Base-by-base conservation (phyloP, 2,329 filamentous ascomycete species). In the Claviceps maximensis region DNA sequence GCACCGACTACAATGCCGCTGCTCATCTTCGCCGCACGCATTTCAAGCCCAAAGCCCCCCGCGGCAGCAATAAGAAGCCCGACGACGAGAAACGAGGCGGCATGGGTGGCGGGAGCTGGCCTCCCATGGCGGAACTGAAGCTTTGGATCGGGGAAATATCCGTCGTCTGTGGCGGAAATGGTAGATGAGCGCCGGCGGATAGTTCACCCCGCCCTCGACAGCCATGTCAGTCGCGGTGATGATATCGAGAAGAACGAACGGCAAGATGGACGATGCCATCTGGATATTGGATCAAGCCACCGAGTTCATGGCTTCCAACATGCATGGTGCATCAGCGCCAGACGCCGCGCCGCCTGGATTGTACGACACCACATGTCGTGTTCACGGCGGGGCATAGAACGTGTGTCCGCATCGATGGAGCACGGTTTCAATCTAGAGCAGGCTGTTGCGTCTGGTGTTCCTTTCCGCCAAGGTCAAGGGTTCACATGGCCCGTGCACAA, bases 1-100 rank as follows among this genome's bases (percentile, higher is more conserved):
- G 86, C 3, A 87, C 87, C 17, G 93, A 96, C 70, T 96, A 97
- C 71, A 97, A 97, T 62, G 91, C 90, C 0, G 89, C 89, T 0
- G 91, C 89, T 0, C 91, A 97, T 65, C 77, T 97, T 9, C 80
- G 90, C 44, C 83, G 91, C 49, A 85, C 86, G 0, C 91, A 97
- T 66, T 97, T 96, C 74, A 87, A 86, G 63, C 84, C 74, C 51
- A 80, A 79, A 67, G 64, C 70, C 2, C 63, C 70, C 8, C 71
- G 77, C 15, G 69, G 69, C 38, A 73, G 73, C 61, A 71, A 68
- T 47, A 72, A 69, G 60, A 60, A 57, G 19, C 63, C 55, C 17
- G 49, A 46, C 7, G 71, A 72, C 17, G 75, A 78, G 61, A 78
- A 74, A 64, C 72, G 76, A 15, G 77, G 76, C 10, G 77, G 75